Evolutionary conservation across 257 asterid genomes (phyloP).

Genomic region (Nicotiana sylvestris): DNA sequence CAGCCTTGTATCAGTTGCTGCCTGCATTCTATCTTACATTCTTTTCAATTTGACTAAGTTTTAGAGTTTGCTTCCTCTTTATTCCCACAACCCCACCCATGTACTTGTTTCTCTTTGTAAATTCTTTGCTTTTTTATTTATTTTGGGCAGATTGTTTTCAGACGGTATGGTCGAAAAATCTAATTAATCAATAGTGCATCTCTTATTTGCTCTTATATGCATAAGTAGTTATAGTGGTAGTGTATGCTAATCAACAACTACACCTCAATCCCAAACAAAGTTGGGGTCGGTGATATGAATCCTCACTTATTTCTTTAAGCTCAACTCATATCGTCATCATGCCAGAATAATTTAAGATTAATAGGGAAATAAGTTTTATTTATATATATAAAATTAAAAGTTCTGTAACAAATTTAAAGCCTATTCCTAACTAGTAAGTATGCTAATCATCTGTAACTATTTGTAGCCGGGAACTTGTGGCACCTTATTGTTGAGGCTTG

Average conservation of each 20-base stretch:
- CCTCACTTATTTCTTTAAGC: too few species aligned
- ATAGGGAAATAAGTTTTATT: too few species aligned
- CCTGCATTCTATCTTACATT: not conserved
- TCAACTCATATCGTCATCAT: too few species aligned
- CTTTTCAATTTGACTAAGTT: slow-evolving; percentile 3
- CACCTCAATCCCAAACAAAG: too few species aligned
- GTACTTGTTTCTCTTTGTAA: not conserved
- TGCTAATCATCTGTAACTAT: slow-evolving; percentile 29
- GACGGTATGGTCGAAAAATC: not conserved
- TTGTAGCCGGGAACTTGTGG: slow-evolving; percentile 74
- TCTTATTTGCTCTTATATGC: not conserved
- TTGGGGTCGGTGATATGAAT: too few species aligned
- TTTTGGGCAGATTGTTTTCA: not conserved
- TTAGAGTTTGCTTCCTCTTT: not conserved
- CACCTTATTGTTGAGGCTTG: slow-evolving; percentile 96
- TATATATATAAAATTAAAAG: too few species aligned
- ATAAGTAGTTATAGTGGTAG: not conserved
- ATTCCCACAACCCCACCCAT: not conserved
- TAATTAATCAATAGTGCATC: not conserved
- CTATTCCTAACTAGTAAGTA: not conserved
- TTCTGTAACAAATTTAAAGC: too few species aligned
- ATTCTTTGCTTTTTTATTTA: not conserved
- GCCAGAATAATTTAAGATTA: too few species aligned
- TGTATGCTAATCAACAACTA: not conserved
- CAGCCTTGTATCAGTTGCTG: not conserved